These are phyloP conservation scores for Lactifluus echinatus DNA, from an alignment of 768 basidiomycete species.

Conservation along the genomic window DNA sequence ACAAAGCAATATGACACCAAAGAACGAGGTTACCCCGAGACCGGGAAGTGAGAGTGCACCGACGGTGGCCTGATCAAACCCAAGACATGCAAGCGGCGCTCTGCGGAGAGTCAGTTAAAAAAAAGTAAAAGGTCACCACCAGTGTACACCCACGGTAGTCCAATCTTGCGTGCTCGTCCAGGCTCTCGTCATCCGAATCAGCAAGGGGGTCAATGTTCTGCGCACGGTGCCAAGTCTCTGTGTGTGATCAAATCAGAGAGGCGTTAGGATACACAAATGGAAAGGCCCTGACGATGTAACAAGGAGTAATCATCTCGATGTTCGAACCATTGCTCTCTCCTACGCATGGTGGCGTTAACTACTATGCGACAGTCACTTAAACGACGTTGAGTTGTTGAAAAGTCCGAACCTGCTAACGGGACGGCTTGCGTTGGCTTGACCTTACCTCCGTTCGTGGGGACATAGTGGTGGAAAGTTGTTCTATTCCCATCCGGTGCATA, in stretches of 20 bases:
- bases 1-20: background rate
- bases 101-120: constrained; percentile 1
- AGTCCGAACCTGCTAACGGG: constrained; percentile 15
- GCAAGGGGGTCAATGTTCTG: constrained; percentile 53
- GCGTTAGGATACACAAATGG: constrained; percentile 1
- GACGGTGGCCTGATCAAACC: constrained; percentile 11
- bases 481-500: constrained; percentile 17
- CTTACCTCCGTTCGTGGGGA: constrained; percentile 18
- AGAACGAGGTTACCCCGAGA: constrained; percentile 2
- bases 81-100: constrained; percentile 20
- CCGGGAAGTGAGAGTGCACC: constrained; percentile 7
- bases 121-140: background rate
- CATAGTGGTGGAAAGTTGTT: constrained; percentile 22
- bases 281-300: constrained; percentile 33
- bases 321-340: constrained; percentile 9
- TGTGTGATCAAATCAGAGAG: constrained; percentile 4
- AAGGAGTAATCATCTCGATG: constrained; percentile 30
- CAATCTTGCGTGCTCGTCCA: constrained; percentile 50
- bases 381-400: background rate
- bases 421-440: constrained; percentile 2
- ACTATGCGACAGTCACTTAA: background rate
- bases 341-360: constrained; percentile 15
- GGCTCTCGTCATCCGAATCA: constrained; percentile 66
- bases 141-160: constrained; percentile 51
- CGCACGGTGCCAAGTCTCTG: constrained; percentile 70